Conservation (phyloP, 768 basidiomycete genomes). For the Pleurotus cornucopiae region DNA sequence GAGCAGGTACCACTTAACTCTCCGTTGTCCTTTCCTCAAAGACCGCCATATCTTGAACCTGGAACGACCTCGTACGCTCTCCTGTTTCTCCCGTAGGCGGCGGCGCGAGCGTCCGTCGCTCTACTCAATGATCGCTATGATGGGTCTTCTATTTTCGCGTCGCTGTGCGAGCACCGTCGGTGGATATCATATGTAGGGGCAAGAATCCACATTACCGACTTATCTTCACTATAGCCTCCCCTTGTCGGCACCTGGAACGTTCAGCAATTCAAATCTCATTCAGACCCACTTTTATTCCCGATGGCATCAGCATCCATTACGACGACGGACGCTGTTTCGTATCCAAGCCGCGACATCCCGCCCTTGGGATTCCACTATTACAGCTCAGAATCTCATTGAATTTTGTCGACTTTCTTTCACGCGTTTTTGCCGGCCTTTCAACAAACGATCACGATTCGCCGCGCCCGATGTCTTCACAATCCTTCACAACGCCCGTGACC, state of each 20-base stretch:
- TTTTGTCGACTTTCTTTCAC: neutral
- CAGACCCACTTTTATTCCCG: neutral
- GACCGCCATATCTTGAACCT: neutral
- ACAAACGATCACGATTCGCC: neutral
- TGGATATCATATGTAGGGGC: too few species aligned
- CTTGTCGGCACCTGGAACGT: neutral
- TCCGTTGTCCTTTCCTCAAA: neutral
- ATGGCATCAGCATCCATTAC: neutral
- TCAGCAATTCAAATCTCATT: neutral
- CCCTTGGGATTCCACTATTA: neutral
- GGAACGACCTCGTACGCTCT: neutral
- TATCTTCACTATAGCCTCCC: too few species aligned
- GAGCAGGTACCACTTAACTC: neutral
- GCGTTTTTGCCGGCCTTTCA: slow-evolving; percentile 1
- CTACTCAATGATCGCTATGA: neutral
- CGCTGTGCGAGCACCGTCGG: too few species aligned
- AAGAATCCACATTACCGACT: too few species aligned
- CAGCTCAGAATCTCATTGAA: neutral
- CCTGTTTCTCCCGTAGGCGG: neutral
- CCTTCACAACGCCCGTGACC: neutral
- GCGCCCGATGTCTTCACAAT: too few species aligned
- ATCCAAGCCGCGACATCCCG: neutral
- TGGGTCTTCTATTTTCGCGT: too few species aligned
- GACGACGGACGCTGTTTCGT: neutral
- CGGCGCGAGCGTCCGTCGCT: neutral